Percentiles rank a stretch among this genome's conserved stretches.
Evolutionary conservation across 192 early-diverging fungal species (phyloP).

Genomic region (Coemansia sp.): DNA sequence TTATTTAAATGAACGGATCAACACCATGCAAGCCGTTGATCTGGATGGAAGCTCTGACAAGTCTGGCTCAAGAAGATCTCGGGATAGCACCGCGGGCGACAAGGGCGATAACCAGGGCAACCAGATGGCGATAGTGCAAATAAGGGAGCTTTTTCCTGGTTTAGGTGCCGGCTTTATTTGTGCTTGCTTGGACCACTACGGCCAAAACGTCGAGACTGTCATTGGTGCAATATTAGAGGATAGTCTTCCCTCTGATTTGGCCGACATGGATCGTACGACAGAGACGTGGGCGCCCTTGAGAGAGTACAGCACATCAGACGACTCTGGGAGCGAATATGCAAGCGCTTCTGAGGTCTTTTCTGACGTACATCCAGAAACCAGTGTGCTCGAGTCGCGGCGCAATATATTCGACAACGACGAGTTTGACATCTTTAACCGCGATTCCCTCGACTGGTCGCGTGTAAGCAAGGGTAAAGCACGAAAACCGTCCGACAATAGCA

Average conservation of each 20-base stretch:
- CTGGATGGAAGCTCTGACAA: not conserved
- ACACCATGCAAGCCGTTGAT: not conserved
- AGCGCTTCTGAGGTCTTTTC: not conserved
- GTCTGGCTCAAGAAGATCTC: constrained; percentile 4
- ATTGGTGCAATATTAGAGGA: constrained; percentile 82
- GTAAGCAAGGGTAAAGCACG: constrained; percentile 73
- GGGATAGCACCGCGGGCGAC: constrained; percentile 31
- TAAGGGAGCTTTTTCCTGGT: constrained; percentile 87
- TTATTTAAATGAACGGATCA: not conserved
- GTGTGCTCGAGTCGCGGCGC: constrained; percentile 60
- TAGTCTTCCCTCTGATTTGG: constrained; percentile 68
- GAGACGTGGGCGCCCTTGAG: constrained; percentile 16
- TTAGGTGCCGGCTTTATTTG: constrained; percentile 91
- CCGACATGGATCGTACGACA: constrained; percentile 64
- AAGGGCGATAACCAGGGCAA: constrained; percentile 15
- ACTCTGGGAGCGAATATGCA: not conserved
- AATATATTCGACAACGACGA: constrained; percentile 95
- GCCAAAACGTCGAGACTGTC: constrained; percentile 69
- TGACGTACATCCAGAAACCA: constrained; percentile 2
- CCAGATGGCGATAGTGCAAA: constrained; percentile 67
- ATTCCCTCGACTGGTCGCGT: constrained; percentile 63
- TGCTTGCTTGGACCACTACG: constrained; percentile 73
- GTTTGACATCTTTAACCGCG: constrained; percentile 83
- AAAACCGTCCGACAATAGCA: not conserved
- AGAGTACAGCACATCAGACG: not conserved